Evolutionary conservation across 2,329 filamentous ascomycete species (phyloP), one percentile per base, ranked within the genome.

Genomic region (Daldinia sp.): DNA sequence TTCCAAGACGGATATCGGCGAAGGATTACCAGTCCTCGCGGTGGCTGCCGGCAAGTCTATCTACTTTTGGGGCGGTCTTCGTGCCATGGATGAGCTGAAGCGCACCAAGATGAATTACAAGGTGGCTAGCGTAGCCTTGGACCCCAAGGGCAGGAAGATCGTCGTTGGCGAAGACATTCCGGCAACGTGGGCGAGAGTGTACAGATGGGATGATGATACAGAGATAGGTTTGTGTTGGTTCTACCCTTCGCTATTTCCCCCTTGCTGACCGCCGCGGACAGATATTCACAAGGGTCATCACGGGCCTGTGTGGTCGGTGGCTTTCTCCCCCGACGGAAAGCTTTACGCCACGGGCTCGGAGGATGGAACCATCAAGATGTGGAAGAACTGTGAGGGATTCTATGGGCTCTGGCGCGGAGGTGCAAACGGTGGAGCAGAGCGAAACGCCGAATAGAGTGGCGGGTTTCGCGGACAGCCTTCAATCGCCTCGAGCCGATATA

Each of bases 221-320:
- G 94, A 97, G 79, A 83, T 98, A 48, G 89, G 89, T 91, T 82
- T 67, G 86, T 81, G 51, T 69, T 60, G 6, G 7, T 18, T 28
- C 23, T 30, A 10, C 13, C 13, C n/a, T 12, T 15, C 35, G 55
- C 42, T 7, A 15, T 44, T 13, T 13, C 28, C 5, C 23, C 5
- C 53, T 65, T 65, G 26, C 72, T 80, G 56, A 76, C 65, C 2
- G 62, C 39, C 35, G 20, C 54, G 23, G 6, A 9, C 69, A 91
- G 96, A 98, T 79, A 91, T 95, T 12, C 93, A 97, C 82, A 98
- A 98, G 81, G 96, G 96, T 26, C 96, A 99, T 74, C 96, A 99
- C 77, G 96, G 96, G 1, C 95, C 95, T 1, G 96, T 99, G 69
- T 99, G 96, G 96, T 97, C 94, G 5, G 90, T 97, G 67, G 91